Evolutionary conservation across 164 flowering plant genomes (phyloP).

Genomic region (Magnolia changhungtana): DNA sequence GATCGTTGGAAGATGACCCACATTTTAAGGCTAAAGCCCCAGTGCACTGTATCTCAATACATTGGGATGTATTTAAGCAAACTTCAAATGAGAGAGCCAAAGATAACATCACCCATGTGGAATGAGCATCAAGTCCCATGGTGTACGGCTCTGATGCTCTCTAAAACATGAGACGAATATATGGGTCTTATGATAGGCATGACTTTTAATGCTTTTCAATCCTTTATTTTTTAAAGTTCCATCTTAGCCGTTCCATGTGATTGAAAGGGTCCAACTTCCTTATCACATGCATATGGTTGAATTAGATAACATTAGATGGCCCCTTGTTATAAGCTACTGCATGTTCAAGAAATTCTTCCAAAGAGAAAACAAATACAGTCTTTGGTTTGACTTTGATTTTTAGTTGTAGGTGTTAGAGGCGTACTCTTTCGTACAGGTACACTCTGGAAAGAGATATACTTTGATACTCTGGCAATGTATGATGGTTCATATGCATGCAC

Average conservation of each 20-base stretch:
- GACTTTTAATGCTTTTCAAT: background rate
- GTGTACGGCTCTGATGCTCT: background rate
- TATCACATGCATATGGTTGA: background rate
- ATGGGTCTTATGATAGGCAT: background rate
- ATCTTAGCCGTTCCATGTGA: background rate
- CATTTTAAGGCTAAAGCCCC: no score
- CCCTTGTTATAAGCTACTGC: background rate
- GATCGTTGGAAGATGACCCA: no score
- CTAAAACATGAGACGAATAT: background rate
- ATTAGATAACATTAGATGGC: background rate
- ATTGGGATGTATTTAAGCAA: no score
- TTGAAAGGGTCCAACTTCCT: background rate
- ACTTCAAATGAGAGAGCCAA: background rate
- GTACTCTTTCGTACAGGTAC: background rate
- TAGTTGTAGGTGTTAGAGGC: background rate
- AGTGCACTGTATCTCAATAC: no score
- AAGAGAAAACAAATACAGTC: background rate
- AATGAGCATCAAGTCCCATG: background rate
- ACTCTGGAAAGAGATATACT: background rate
- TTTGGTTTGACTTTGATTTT: background rate
- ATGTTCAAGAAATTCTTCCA: background rate
- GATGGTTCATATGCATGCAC: no score
- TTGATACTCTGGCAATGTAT: no score
- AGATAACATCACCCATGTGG: constrained; percentile 46
- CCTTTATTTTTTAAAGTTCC: background rate